Evolutionary conservation across 352 stramenopile species (phyloP), one percentile per base, ranked within the genome.

Genomic region (Plasmopara viticola): DNA sequence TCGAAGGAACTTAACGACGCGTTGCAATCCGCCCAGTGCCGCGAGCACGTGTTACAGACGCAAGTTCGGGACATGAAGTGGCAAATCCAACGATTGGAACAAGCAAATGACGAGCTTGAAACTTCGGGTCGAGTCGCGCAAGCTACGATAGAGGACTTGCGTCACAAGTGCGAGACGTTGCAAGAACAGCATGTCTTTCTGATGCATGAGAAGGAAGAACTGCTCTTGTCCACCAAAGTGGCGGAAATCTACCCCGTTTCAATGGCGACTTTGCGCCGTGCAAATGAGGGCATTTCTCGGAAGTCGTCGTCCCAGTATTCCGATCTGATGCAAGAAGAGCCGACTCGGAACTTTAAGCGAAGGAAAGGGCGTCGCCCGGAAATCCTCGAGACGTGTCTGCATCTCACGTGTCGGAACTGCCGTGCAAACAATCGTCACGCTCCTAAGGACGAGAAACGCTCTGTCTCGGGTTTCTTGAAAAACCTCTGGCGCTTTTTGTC

Each of bases 121-220:
- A 87, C 72, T 0, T 57, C 74, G 4, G 70, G 63, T n/a, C 74
- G 76, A 2, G 75, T 88, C 28, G 63, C 74, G 0, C 74, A 84
- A 44, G 70, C 76, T 12, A 72, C 74, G 25, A 74, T 88, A 34
- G 67, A 74, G 5, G 72, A 87, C 15, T 58, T 90, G 2, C 73
- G 84, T 54, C 67, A 87, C 57, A 66, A 74, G 17, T 45, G 69
- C 4, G 79, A 90, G 30, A 66, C 48, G 18, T 30, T 84, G 37
- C 52, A 78, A 15, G 77, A 88, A 58, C 70, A 87, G 25, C 78
- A 74, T 42, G 71, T 90, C n/a, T 87, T 87, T 53, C 39, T 90
- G 4, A 53, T 70, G 25, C 71, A 88, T 28, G 79, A 90, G 44
- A 80, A 75, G 17, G 77, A 90, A 45, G 76, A 87, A 38, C 30